Base-by-base conservation (phyloP, 805 yeast species). In the Ogataea ramenticola region DNA sequence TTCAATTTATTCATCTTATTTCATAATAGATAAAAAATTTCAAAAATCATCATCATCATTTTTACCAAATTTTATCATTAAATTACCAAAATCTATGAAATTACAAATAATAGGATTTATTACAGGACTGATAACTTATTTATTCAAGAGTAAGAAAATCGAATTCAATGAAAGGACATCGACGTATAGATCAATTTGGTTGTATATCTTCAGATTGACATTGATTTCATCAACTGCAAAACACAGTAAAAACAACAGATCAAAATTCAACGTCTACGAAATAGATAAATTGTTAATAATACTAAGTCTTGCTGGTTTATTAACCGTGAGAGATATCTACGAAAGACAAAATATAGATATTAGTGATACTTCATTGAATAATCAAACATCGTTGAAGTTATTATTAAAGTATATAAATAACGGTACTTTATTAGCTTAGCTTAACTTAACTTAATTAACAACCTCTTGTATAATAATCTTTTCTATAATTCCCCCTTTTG, bases 401-500 rank as follows among this genome's bases (percentile, higher is more conserved):
- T 20, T 53, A 11, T 19, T 50, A 8, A 26, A 37, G 2, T 15
- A 31, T n/a, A 47, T 53, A 3, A 27, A 32, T 8, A 30, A 31
- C 4, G 52, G 51, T n/a, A 26, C 34, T 12, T 15, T 45, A 24
- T 29, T 48, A 38, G 39, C 45, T 27, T n/a, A n/a, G n/a, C n/a
- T n/a, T n/a, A n/a, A n/a, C n/a, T n/a, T n/a, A n/a, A n/a, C n/a
- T 24, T 24, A 24, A 29, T 8, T 19, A 30, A 5, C 3, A 8
- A 20, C 2, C 29, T 29, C 35, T 4, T 29, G 12, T 16, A 49
- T 36, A 32, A 58, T 17, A 3, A 61, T 42, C 4, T 46, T 36
- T 30, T 58, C 59, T 9, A 61, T 31, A 7, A 49, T 22, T 2
- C 66, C 62, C 5, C 42, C 35, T 1, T 29, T 29, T 4, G 15